phyloP scores from a whole-genome alignment of 495 filamentous ascomycete species.

The Aspergillus olivimuriae region DNA sequence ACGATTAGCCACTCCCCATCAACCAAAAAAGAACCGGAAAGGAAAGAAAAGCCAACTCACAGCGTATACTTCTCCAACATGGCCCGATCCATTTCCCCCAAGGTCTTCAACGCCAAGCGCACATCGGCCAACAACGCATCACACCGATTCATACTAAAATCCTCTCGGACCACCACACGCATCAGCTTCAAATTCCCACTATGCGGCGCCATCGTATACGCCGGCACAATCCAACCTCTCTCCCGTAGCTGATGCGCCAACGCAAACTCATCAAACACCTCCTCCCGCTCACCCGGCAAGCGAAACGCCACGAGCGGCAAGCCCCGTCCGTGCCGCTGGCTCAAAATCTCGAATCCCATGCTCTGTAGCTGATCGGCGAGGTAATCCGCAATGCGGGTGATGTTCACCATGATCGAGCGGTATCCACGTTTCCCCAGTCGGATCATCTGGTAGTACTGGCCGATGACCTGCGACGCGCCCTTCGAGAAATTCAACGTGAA shows the following conservation, averaged over 20 bases:
- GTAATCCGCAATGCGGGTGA: constrained; percentile 79
- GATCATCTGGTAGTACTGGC: constrained; percentile 94
- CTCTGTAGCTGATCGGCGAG: constrained; percentile 60
- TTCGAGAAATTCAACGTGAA: constrained; percentile 96
- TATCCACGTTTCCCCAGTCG: constrained; percentile 86
- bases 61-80: constrained; percentile 58
- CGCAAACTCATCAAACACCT: constrained; percentile 75
- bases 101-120: constrained; percentile 57
- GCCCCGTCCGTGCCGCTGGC: constrained; percentile 62
- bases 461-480: constrained; percentile 85
- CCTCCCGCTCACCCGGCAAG: constrained; percentile 49
- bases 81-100: constrained; percentile 67
- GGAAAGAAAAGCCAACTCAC: constrained; percentile 28
- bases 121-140: constrained; percentile 68
- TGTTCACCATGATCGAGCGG: constrained; percentile 78
- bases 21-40: background rate
- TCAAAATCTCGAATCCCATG: constrained; percentile 80
- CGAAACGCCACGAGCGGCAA: constrained; percentile 87
- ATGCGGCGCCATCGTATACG: constrained; percentile 91
- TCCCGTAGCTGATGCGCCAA: constrained; percentile 75
- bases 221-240: constrained; percentile 84
- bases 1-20: background rate
- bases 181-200: constrained; percentile 74
- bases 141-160: constrained; percentile 72
- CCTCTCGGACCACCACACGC: constrained; percentile 82